Evolutionary conservation across 148 eudicot genomes (phyloP).

Genomic region (Pharnaceum exiguum): DNA sequence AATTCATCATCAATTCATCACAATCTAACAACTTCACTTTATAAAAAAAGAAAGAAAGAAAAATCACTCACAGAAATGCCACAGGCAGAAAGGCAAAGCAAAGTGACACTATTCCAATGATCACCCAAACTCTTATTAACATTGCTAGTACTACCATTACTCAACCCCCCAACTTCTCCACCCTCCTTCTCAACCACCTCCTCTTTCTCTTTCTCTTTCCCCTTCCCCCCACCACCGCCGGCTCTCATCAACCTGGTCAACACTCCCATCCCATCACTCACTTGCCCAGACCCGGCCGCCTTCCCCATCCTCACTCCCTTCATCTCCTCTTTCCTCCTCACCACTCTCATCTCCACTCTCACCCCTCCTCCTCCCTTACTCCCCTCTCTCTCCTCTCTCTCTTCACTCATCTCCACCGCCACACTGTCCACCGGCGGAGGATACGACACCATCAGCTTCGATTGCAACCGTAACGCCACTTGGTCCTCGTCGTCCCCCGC

Average conservation of each 20-base stretch:
- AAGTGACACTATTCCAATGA: conserved; percentile 77
- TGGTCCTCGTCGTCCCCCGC: conserved; percentile 95
- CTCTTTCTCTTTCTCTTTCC: too few species aligned
- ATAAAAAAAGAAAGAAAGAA: not conserved
- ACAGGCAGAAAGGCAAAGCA: conserved; percentile 62
- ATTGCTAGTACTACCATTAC: conserved; percentile 16
- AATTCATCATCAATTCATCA: not conserved
- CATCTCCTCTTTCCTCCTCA: conserved; percentile 75
- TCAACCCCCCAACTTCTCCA: conserved; percentile 30
- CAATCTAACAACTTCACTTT: not conserved
- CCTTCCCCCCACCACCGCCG: conserved; percentile 32
- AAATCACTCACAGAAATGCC: conserved; percentile 63
- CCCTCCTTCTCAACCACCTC: conserved; percentile 21
- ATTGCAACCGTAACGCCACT: conserved; percentile 65
- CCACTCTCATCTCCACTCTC: conserved; percentile 68
- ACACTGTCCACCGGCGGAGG: conserved; percentile 88
- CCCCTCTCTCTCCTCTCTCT: conserved; percentile 6
- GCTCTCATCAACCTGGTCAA: conserved; percentile 59
- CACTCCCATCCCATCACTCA: conserved; percentile 86
- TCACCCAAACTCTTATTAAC: conserved; percentile 37
- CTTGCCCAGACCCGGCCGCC: conserved; percentile 73
- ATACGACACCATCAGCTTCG: conserved; percentile 83
- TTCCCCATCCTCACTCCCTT: conserved; percentile 50
- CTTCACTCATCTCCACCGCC: conserved; percentile 37
- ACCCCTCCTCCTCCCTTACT: conserved; percentile 23